Percentiles rank a stretch among this genome's conserved stretches.
Evolutionary conservation across 768 basidiomycete species (phyloP).

Genomic region (Gymnopilus junonius): DNA sequence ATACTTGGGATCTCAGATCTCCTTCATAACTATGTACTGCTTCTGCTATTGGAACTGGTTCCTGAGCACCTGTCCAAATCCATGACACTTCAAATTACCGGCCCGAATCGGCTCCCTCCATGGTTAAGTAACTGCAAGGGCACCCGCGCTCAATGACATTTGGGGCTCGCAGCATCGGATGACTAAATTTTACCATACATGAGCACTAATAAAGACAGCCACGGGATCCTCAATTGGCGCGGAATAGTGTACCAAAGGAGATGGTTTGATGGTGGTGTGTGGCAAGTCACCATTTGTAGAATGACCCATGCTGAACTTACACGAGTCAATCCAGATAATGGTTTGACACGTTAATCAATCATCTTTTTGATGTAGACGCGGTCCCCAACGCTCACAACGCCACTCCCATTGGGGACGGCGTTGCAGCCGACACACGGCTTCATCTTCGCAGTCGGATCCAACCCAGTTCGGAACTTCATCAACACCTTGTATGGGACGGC

Average conservation of each 20-base stretch:
- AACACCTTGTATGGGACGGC: conserved; percentile 79
- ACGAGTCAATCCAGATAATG: background rate
- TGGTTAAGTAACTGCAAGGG: background rate
- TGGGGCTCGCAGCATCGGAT: background rate
- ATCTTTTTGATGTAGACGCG: conserved; percentile 52
- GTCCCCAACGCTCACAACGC: conserved; percentile 67
- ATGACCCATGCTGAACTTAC: conserved; percentile 6
- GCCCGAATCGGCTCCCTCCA: background rate
- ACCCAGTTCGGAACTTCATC: conserved; percentile 70
- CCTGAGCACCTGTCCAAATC: conserved; percentile 22
- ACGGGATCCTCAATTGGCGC: conserved; percentile 1
- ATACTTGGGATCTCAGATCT: conserved; percentile 10
- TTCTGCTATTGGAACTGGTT: conserved; percentile 7
- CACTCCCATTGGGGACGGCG: conserved; percentile 52
- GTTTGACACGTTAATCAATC: conserved; percentile 14
- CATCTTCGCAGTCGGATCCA: conserved; percentile 51
- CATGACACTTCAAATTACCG: background rate
- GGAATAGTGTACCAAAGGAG: conserved; percentile 5
- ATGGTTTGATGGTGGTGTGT: conserved; percentile 10
- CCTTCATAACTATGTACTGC: background rate
- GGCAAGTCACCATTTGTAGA: conserved; percentile 4
- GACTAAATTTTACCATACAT: background rate
- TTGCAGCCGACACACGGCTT: conserved; percentile 74
- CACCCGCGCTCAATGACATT: background rate
- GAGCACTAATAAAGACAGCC: background rate